Conservation (phyloP, 2,329 filamentous ascomycete species). For the Torrubiella hemipterigena region DNA sequence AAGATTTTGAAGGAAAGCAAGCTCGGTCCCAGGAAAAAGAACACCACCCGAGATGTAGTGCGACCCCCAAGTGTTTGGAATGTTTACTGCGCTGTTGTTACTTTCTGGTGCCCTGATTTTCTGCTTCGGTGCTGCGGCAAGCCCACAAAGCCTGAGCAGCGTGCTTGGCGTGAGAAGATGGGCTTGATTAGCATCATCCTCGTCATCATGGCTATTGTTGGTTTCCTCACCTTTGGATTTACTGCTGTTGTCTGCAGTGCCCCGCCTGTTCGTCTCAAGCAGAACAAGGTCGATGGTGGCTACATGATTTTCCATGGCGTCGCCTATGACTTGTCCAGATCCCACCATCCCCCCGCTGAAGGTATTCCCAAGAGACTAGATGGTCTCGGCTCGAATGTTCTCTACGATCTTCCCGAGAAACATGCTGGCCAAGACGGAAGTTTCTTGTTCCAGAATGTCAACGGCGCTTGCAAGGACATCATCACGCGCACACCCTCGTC, state of each 20-base stretch:
- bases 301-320: slow-evolving; percentile 96
- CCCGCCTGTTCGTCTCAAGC: slow-evolving; percentile 59
- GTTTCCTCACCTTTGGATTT: slow-evolving; percentile 95
- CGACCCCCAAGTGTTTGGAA: slow-evolving; percentile 85
- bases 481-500: slow-evolving; percentile 63
- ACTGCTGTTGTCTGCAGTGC: slow-evolving; percentile 73
- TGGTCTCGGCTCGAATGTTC: slow-evolving; percentile 56
- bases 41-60: slow-evolving; percentile 48
- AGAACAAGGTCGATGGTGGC: slow-evolving; percentile 68
- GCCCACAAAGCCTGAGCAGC: slow-evolving; percentile 71
- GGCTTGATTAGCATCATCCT: slow-evolving; percentile 90
- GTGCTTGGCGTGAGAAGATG: slow-evolving; percentile 97
- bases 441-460: slow-evolving; percentile 97
- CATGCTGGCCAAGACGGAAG: slow-evolving; percentile 86
- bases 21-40: slow-evolving; percentile 33
- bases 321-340: slow-evolving; percentile 72
- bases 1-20: slow-evolving; percentile 51
- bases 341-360: slow-evolving; percentile 65
- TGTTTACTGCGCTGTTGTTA: slow-evolving; percentile 85
- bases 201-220: slow-evolving; percentile 75
- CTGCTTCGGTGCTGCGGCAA: slow-evolving; percentile 78
- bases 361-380: slow-evolving; percentile 52
- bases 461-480: slow-evolving; percentile 85
- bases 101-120: slow-evolving; percentile 87
- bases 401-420: slow-evolving; percentile 74